Evolutionary conservation across 2,329 filamentous ascomycete species (phyloP).

Genomic region (Fusarium nematophilum): DNA sequence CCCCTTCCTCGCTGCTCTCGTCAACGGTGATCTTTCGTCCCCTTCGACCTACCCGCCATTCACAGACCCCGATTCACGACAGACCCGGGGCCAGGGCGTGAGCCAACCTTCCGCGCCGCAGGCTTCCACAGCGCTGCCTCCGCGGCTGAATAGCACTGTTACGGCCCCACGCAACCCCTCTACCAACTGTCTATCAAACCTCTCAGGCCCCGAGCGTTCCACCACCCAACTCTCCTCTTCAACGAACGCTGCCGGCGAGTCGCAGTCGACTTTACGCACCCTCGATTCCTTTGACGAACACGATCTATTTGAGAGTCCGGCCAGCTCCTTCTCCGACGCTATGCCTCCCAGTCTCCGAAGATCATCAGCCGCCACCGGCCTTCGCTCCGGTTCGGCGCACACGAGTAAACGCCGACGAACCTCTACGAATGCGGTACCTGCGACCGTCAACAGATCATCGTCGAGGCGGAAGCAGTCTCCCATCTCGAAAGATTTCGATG

Average conservation of each 20-base stretch:
- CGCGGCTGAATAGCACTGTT: constrained; percentile 20
- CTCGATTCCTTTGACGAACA: constrained; percentile 46
- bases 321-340: constrained; percentile 45
- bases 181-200: constrained; percentile 29
- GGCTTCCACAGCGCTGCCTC: constrained; percentile 37
- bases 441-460: constrained; percentile 6
- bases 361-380: constrained; percentile 26
- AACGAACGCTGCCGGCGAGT: constrained; percentile 38
- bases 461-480: constrained; percentile 19
- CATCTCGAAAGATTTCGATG: constrained; percentile 36
- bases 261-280: constrained; percentile 42
- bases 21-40: constrained; percentile 49
- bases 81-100: constrained; percentile 18
- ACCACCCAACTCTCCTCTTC: constrained; percentile 38
- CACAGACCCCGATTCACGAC: constrained; percentile 27
- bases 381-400: constrained; percentile 23
- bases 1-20: constrained; percentile 41
- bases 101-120: constrained; percentile 24
- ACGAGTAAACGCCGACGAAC: constrained; percentile 44
- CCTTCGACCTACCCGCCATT: constrained; percentile 51
- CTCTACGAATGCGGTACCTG: constrained; percentile 19
- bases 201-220: constrained; percentile 32
- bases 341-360: constrained; percentile 43
- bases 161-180: constrained; percentile 39
- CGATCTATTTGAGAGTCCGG: constrained; percentile 39